These are phyloP conservation scores for Debaryomyces maramus DNA, from an alignment of 805 yeast species.

Conservation along the genomic window DNA sequence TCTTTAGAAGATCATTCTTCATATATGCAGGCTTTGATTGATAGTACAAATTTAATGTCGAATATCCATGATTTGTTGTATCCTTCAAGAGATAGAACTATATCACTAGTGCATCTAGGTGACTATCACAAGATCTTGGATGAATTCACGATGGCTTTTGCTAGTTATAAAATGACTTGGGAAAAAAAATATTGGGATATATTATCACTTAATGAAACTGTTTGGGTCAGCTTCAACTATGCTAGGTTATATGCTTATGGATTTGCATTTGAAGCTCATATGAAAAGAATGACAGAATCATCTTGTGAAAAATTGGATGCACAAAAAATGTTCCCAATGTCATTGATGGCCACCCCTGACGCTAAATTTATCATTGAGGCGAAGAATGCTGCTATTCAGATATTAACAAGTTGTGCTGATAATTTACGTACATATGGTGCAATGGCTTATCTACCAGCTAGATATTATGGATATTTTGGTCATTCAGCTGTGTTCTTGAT, in stretches of 20 bases:
- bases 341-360: slow-evolving; percentile 4
- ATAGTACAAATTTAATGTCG: slow-evolving; percentile 4
- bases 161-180: slow-evolving; percentile 4
- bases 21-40: slow-evolving; percentile 5
- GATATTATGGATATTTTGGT: slow-evolving; percentile 4
- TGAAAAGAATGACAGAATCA: slow-evolving; percentile 5
- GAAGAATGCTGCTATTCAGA: slow-evolving; percentile 4
- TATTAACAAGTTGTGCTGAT: slow-evolving; percentile 5
- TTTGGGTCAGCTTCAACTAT: slow-evolving; percentile 4
- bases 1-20: slow-evolving; percentile 4
- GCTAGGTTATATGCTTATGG: slow-evolving; percentile 5
- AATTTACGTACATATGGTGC: slow-evolving; percentile 5
- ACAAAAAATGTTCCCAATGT: slow-evolving; percentile 4
- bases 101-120: slow-evolving; percentile 4
- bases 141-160: slow-evolving; percentile 6
- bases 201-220: slow-evolving; percentile 4
- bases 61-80: slow-evolving; percentile 6
- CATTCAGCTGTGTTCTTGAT: slow-evolving; percentile 6
- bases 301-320: slow-evolving; percentile 5
- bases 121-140: slow-evolving; percentile 4
- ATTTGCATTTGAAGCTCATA: slow-evolving; percentile 6
- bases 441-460: slow-evolving; percentile 6
- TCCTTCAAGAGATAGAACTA: slow-evolving; percentile 6
- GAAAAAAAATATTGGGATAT: slow-evolving; percentile 6
- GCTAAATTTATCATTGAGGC: slow-evolving; percentile 5